phyloP scores from a whole-genome alignment of 2,329 filamentous ascomycete species.

The Rhexocercosporidium sp. region DNA sequence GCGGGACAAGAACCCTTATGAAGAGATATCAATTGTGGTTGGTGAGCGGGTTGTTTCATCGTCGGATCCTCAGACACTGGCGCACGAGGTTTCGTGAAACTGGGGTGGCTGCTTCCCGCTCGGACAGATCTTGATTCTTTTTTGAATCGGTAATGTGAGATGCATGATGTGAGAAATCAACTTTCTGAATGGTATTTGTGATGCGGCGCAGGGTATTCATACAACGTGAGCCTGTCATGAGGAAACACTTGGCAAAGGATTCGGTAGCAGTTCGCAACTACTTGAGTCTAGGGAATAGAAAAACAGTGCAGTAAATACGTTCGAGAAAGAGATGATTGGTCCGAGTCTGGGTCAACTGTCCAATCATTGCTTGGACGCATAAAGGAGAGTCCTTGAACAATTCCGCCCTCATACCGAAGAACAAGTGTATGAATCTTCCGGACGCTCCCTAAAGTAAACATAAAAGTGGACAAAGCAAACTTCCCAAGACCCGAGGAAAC shows the following conservation, averaged over 20 bases:
- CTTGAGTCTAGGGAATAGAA: neutral
- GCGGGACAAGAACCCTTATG: neutral
- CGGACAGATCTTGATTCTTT: neutral
- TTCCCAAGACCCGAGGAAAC: neutral
- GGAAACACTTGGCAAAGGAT: neutral
- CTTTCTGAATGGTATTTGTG: neutral
- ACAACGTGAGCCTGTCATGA: neutral
- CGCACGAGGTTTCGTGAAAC: neutral
- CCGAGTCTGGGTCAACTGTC: neutral
- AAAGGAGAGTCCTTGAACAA: neutral
- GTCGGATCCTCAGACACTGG: conserved; percentile 4
- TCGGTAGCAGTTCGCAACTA: neutral
- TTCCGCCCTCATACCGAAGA: neutral
- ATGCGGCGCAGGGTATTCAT: neutral
- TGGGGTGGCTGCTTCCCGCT: neutral
- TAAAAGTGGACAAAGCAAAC: neutral
- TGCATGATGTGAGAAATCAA: neutral
- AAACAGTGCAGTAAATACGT: neutral
- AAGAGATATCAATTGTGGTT: neutral
- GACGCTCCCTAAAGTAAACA: neutral
- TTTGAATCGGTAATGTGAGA: neutral
- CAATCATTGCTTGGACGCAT: neutral
- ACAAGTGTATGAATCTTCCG: neutral
- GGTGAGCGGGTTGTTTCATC: conserved; percentile 8
- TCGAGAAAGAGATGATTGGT: neutral